Conservation (phyloP, 2,329 filamentous ascomycete species). For the Dichotomopilus funicola region DNA sequence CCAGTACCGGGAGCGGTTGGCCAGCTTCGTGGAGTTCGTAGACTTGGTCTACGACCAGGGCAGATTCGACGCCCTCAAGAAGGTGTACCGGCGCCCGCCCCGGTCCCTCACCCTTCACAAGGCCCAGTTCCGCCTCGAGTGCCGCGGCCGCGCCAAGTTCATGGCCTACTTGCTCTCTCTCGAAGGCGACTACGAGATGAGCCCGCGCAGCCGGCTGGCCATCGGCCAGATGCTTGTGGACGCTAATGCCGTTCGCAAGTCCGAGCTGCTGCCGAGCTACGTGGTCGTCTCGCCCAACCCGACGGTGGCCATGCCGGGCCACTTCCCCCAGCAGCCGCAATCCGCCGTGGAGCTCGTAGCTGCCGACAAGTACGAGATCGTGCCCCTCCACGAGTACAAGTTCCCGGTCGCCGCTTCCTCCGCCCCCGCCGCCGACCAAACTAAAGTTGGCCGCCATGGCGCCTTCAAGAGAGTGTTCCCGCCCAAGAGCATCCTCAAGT, state of each 20-base stretch:
- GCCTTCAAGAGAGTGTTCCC: conserved; percentile 15
- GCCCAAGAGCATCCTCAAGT: conserved; percentile 22
- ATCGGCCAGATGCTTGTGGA: conserved; percentile 29
- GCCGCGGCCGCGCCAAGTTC: conserved; percentile 22
- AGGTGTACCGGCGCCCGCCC: neutral
- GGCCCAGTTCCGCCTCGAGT: conserved; percentile 8
- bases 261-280: conserved; percentile 28
- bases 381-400: conserved; percentile 16
- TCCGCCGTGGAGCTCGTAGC: conserved; percentile 22
- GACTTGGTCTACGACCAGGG: conserved; percentile 6
- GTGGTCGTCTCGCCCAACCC: conserved; percentile 19
- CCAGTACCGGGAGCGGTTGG: conserved; percentile 1
- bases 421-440: neutral
- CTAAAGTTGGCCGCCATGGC: neutral
- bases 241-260: conserved; percentile 29
- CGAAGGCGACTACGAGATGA: conserved; percentile 18
- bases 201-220: conserved; percentile 13
- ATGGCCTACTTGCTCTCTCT: conserved; percentile 21
- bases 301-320: conserved; percentile 22
- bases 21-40: conserved; percentile 8
- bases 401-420: conserved; percentile 15
- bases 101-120: conserved; percentile 6
- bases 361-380: conserved; percentile 18
- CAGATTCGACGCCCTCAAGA: conserved; percentile 3
- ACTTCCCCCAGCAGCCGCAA: conserved; percentile 21